Evolutionary conservation across 768 basidiomycete species (phyloP), one percentile per base, ranked within the genome.

Genomic region (Phanerodontia chrysosporium): DNA sequence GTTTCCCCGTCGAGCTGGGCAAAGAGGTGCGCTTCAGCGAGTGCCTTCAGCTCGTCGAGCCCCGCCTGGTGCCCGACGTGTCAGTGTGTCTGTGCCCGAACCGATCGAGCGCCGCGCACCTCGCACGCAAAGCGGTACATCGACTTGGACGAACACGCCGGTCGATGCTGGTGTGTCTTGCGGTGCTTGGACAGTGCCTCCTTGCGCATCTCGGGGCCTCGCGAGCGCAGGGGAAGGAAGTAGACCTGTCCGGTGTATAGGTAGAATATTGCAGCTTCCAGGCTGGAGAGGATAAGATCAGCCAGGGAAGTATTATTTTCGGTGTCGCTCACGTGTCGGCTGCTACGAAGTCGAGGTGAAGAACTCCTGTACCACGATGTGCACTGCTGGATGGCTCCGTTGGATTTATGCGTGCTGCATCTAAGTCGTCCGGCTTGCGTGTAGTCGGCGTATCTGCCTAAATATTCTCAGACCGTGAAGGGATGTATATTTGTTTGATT

Each of bases 101-200:
- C 32, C 32, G 7, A 35, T 35, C 6, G 32, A 35, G 32, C 32
- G 7, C 6, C 7, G 13, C 54, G 21, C 21, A 60, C 59, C 48
- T 46, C 54, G 12, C 57, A 55, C 10, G 55, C 55, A n/a, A 60
- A 32, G 6, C 55, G 45, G 44, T 61, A 57, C 2, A 61, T 51
- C 10, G 59, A 61, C 27, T 61, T 57, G 12, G 39, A 44, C 22
- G 59, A 61, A 24, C 44, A 42, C 14, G 24, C 9, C 16, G 48
- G 39, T 12, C 18, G 22, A 6, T 25, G 18, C 8, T 6, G 39
- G n/a, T 28, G 35, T 22, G 9, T 2, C 1, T 14, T 25, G 12
- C 13, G 8, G 14, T 35, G 35, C 10, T 32, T 12, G 2, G 36
- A 45, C 29, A 3, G 10, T 10, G 28, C 49, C 24, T 25, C 30